Percentiles rank a stretch among this genome's conserved stretches.
Conservation (phyloP, 2,329 filamentous ascomycete genomes). For the Magnaporthiopsis rhizophila region DNA sequence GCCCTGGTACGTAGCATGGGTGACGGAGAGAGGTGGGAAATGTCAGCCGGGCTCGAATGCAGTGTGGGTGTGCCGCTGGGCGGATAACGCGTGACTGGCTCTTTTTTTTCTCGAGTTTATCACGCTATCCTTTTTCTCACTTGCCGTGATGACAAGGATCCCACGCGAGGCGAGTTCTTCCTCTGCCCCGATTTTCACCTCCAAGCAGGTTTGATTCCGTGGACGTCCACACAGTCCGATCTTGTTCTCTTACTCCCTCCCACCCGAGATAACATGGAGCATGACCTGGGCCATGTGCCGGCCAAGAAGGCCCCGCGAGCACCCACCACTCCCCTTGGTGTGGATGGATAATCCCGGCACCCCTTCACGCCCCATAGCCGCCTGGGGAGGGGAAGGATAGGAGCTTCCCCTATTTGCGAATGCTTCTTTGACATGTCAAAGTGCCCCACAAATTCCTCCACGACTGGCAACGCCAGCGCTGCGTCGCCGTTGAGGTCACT, state of each 20-base stretch:
- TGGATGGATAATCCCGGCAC: not conserved
- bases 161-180: not conserved
- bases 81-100: not conserved
- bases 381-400: not conserved
- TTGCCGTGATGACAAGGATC: not conserved
- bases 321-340: no score
- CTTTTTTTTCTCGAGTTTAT: not conserved
- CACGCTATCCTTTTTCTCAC: not conserved
- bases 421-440: not conserved
- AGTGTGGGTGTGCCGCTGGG: not conserved
- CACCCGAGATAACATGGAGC: no score
- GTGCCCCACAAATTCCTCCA: not conserved
- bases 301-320: no score
- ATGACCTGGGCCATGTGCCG: not conserved
- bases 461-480: not conserved
- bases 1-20: not conserved
- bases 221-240: not conserved
- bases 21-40: not conserved
- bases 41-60: not conserved
- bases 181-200: not conserved
- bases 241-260: not conserved
- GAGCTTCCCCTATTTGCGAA: not conserved
- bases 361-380: not conserved
- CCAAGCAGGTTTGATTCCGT: not conserved
- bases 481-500: not conserved